phyloP scores from a whole-genome alignment of 129 eudicot genomes.

The Escallonia herrerae region DNA sequence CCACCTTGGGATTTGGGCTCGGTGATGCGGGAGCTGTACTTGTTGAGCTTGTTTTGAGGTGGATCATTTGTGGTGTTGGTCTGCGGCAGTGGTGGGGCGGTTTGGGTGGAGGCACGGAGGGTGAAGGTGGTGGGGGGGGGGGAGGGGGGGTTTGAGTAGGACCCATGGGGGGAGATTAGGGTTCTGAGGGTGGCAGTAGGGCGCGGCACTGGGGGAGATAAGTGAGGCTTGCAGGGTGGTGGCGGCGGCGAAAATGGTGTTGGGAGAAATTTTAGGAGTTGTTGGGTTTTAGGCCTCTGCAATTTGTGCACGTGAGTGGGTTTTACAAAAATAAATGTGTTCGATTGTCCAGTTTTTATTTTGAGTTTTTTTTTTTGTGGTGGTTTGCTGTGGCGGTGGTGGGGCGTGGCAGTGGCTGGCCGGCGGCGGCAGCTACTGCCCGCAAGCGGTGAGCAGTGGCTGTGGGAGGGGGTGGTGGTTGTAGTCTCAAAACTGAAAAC shows the following conservation, averaged over 20 bases:
- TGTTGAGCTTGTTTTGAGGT: constrained; percentile 43
- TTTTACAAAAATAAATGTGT: no score
- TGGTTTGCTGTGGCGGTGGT: no score
- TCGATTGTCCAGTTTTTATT: no score
- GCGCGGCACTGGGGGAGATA: constrained; percentile 20
- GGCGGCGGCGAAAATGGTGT: constrained; percentile 12
- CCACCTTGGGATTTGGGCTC: constrained; percentile 95
- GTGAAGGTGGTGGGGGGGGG: constrained; percentile 25
- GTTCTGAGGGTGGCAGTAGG: constrained; percentile 16
- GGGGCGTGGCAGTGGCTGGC: no score
- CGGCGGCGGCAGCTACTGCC: no score
- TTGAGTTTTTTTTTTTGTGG: no score
- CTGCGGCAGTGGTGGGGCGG: constrained; percentile 19
- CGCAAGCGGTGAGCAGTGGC: no score
- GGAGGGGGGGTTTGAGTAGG: constrained; percentile 14
- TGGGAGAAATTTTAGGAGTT: not conserved
- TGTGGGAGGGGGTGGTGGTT: no score
- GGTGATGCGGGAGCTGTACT: constrained; percentile 73
- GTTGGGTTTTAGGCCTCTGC: no score
- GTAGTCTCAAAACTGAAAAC: no score
- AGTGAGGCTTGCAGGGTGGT: constrained; percentile 46
- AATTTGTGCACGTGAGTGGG: no score
- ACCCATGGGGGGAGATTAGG: constrained; percentile 11
- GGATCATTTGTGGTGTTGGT: constrained; percentile 7
- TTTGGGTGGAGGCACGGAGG: constrained; percentile 20